Evolutionary conservation across 257 asterid species (phyloP), one percentile per base, ranked within the genome.

Genomic region (Rehmannia glutinosa): DNA sequence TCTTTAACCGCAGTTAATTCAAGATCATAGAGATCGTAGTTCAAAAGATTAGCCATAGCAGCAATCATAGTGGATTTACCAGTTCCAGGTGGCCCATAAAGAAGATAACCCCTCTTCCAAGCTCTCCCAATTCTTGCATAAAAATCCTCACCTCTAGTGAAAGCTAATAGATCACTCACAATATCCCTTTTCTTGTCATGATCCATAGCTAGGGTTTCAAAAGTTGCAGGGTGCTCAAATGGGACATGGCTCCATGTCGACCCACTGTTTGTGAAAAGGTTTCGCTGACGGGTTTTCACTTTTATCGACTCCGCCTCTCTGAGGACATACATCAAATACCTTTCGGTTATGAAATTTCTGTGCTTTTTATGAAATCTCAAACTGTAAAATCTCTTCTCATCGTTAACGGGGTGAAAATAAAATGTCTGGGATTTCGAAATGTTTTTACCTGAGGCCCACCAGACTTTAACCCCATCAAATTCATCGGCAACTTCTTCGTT

Each of bases 41-140:
- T 54, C 5, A 78, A 24, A 2, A 78, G 79, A 59, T 78, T 78
- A 2, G 79, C 77, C 77, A 78, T 78, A 30, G 80, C 74, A 4
- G 79, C 77, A 24, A 78, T 67, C 76, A 75, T 73, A 25, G 82
- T 73, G 42, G 82, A 78, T 43, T 78, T 78, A 21, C 82, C 77
- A 0, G 82, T 78, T 1, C 82, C 80, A 15, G 77, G 79, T 0
- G 79, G 83, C 8, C 83, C 83, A 39, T 78, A 27, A 16, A 78
- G 75, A 36, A 73, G 74, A 28, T 78, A 78, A 0, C 79, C 79
- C 12, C 80, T 47, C 16, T 74, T 78, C 80, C 80, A 74, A 0
- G 79, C 74, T 63, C 77, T 19, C 16, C 80, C 83, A 6, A 65
- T 74, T 5, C 55, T 66, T 6, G 64, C 45, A 19, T 78, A 73